Base-by-base conservation (phyloP, 2,329 filamentous ascomycete species). In the Cercospora zeae-maydis region DNA sequence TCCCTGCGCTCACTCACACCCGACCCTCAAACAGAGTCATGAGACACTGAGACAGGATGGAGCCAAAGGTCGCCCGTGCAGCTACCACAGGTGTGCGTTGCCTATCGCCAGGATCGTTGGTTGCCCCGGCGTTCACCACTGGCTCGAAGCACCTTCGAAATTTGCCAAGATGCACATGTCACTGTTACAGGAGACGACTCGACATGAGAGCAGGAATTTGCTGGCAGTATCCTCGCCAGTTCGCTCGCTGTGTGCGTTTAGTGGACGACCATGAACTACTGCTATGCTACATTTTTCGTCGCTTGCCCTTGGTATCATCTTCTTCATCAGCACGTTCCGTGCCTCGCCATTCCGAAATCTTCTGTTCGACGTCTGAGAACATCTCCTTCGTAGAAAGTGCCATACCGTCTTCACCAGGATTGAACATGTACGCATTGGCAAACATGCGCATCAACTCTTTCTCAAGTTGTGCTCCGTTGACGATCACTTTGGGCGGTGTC, bases 351-450 rank as follows among this genome's bases (percentile, higher is more conserved):
- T 52, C 57, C 24, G 57, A 59, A 27, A 96, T 84, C 19, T 89
- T 84, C 74, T 89, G 87, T 78, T 96, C 89, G 1, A 96, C 91
- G 75, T 93, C 90, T 63, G 89, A 83, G 71, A 92, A 96, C 92
- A 97, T 97, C 75, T 91, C 89, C 61, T 89, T 83, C 0, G 93
- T 92, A 73, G 96, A 92, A 63, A 90, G 88, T 33, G 96, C 93
- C 31, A 97, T 88, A 3, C 90, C 91, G 37, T 93, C 91, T 76
- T 96, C 92, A 66, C 96, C 91, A 0, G 90, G 88, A 71, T 98
- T 98, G 81, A 96, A 99, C 95, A 99, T 98, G 77, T 97, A 90
- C 16, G 95, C 93, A 72, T 98, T 98, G 69, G 92, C 92, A 75
- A 98, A 96, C 91, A 98, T 97, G 71, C 96, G 90, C 70, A 96